Evolutionary conservation across 768 basidiomycete genomes (phyloP), one percentile per base, ranked within the genome.

Genomic region (Suillus subalutaceus): DNA sequence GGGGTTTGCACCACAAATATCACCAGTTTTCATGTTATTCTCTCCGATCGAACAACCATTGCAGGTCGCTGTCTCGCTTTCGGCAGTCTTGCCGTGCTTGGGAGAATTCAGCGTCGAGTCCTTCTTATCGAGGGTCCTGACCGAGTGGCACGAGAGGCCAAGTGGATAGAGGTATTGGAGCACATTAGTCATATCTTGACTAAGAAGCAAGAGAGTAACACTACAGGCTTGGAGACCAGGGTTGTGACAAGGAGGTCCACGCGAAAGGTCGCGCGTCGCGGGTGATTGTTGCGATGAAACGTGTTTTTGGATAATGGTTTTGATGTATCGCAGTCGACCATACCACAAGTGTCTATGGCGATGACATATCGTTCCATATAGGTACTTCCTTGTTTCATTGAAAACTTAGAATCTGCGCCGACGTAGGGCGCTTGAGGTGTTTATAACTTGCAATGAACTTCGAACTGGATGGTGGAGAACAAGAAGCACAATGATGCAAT

Each of bases 401-500:
- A 53, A 30, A 35, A 32, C 53, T 18, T 55, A 18, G 30, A 35
- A 32, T 18, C 32, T 55, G 18, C 2, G 26, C 26, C 15, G 30
- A 53, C 9, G 30, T 18, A 30, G 30, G 30, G 30, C 26, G 15
- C 4, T 1, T 16, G 16, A 53, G 26, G 26, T 4, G 26, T 9
- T 32, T 8, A 37, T 13, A n/a, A 56, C 55, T 35, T 20, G 53
- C 32, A 55, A 10, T 2, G 7, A 15, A 57, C n/a, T 38, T 23
- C 38, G n/a, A n/a, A n/a, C n/a, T n/a, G n/a, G n/a, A n/a, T n/a
- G n/a, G 9, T 35, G 18, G 53, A 32, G 53, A 30, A 30, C 40
- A 60, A 64, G 40, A 38, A 58, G 58, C 50, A 63, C 41, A 60
- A 63, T 26, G 15, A 53, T 63, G 26, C 38, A 53, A 64, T 67